Evolutionary conservation across 805 yeast species (phyloP).

Genomic region (Komagataella ulmi): DNA sequence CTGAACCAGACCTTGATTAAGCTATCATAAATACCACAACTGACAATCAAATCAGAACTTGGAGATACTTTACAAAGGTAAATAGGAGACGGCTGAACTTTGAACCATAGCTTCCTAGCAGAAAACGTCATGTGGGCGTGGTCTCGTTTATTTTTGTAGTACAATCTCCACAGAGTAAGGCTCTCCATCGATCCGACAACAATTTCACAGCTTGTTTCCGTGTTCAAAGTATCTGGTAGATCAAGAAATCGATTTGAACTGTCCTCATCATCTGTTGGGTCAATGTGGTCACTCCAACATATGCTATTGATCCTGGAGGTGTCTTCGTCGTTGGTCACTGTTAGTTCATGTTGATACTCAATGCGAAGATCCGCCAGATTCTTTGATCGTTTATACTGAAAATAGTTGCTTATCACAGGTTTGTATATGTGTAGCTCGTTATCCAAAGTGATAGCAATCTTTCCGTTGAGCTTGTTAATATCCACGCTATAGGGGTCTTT

Average conservation of each 20-base stretch:
- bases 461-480: constrained; percentile 48
- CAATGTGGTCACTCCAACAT: constrained; percentile 22
- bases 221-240: constrained; percentile 19
- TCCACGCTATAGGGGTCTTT: constrained; percentile 55
- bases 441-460: constrained; percentile 39
- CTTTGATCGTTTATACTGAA: constrained; percentile 18
- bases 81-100: constrained; percentile 48
- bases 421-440: constrained; percentile 32
- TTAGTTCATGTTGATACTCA: constrained; percentile 17
- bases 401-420: constrained; percentile 40
- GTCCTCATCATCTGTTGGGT: constrained; percentile 12
- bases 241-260: constrained; percentile 14
- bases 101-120: constrained; percentile 26
- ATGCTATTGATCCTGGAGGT: constrained; percentile 14
- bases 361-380: constrained; percentile 16
- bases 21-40: constrained; percentile 47
- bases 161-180: constrained; percentile 40
- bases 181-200: constrained; percentile 41
- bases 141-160: constrained; percentile 9
- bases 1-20: constrained; percentile 73
- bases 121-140: constrained; percentile 3
- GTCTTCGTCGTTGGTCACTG: constrained; percentile 11
- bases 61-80: constrained; percentile 44
- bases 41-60: constrained; percentile 57
- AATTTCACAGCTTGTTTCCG: constrained; percentile 34